Evolutionary conservation across 1,139 yeast genomes (phyloP).

Genomic region (Yamadazyma siamensis): DNA sequence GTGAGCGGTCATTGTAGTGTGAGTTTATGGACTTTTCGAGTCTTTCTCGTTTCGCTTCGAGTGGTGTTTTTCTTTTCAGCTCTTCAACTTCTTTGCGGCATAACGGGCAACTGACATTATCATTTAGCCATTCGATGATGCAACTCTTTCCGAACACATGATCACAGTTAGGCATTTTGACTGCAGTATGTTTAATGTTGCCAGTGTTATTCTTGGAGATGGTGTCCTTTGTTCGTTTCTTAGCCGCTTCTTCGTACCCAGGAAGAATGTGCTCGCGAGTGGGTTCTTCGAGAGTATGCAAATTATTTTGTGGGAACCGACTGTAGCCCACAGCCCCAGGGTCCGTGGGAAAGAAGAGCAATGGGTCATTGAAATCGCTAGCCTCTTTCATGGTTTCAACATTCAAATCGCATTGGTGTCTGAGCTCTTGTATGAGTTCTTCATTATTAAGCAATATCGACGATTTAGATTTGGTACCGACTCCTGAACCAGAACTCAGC

Average conservation of each 20-base stretch:
- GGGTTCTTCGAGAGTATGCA: constrained; percentile 21
- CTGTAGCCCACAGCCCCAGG: constrained; percentile 25
- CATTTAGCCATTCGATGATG: constrained; percentile 42
- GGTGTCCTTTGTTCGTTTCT: constrained; percentile 8
- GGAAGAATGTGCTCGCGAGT: constrained; percentile 32
- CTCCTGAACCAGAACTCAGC: neutral
- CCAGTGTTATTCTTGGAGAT: neutral
- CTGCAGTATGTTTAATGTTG: constrained; percentile 32
- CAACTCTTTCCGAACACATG: constrained; percentile 44
- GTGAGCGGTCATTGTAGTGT: constrained; percentile 15
- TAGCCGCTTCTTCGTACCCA: constrained; percentile 18
- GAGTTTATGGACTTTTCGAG: constrained; percentile 12
- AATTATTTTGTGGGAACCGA: constrained; percentile 32
- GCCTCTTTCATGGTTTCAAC: constrained; percentile 6
- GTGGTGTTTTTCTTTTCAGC: constrained; percentile 21
- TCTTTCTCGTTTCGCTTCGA: constrained; percentile 13
- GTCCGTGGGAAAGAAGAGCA: constrained; percentile 38
- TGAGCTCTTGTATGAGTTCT: constrained; percentile 5
- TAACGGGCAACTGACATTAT: constrained; percentile 43
- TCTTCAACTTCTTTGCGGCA: constrained; percentile 44
- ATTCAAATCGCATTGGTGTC: constrained; percentile 3
- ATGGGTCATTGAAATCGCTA: constrained; percentile 31
- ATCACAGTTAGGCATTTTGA: constrained; percentile 42
- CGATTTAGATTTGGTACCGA: neutral
- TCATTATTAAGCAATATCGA: constrained; percentile 2